Evolutionary conservation across 1,284 basidiomycete genomes (phyloP).

Genomic region (Inonotus obliquus): DNA sequence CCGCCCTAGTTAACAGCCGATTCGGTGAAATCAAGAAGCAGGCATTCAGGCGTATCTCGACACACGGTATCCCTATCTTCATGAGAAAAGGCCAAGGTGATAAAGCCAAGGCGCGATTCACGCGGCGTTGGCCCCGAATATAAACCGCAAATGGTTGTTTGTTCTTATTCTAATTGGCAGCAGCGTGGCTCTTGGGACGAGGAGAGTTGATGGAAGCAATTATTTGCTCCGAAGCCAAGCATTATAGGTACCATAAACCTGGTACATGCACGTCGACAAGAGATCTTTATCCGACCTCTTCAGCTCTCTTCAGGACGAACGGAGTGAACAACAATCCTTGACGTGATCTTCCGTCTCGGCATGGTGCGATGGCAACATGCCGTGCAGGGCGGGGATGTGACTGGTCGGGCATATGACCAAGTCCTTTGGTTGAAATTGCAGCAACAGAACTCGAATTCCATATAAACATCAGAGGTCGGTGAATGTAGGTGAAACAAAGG

Average conservation of each 20-base stretch:
- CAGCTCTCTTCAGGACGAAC: too few relatives aligned
- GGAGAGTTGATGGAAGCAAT: neutral
- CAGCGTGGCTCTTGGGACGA: neutral
- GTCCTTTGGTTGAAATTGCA: too few relatives aligned
- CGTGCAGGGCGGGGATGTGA: too few relatives aligned
- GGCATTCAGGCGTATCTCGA: neutral
- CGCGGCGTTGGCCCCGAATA: neutral
- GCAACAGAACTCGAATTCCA: too few relatives aligned
- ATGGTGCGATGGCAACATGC: too few relatives aligned
- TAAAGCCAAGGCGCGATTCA: neutral
- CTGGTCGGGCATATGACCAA: too few relatives aligned
- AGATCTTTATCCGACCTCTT: neutral
- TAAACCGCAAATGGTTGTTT: neutral
- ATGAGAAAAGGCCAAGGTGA: neutral
- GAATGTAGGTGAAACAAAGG: too few relatives aligned
- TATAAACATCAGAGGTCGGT: too few relatives aligned
- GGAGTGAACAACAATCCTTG: too few relatives aligned
- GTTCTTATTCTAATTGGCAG: neutral
- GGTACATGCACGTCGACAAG: neutral
- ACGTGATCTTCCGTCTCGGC: too few relatives aligned
- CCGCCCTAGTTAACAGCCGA: too few relatives aligned
- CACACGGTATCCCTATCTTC: neutral
- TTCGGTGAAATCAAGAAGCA: too few relatives aligned
- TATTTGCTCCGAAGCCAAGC: neutral
- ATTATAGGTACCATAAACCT: neutral